Evolutionary conservation across 2,329 filamentous ascomycete species (phyloP).

Genomic region (Penicillium glabrum): DNA sequence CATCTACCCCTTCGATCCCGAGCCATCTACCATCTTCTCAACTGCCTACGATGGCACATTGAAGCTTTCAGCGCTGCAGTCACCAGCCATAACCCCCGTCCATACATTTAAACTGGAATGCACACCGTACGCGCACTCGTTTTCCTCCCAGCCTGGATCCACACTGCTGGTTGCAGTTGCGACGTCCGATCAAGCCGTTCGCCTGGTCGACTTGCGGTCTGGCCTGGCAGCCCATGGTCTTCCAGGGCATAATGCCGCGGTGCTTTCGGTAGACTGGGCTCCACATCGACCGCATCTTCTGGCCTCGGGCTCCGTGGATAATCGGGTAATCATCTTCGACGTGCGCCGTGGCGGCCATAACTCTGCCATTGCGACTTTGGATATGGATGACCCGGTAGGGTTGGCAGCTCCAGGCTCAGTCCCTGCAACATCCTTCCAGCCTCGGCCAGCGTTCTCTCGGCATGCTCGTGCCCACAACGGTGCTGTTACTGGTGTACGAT

Average conservation of each 20-base stretch:
- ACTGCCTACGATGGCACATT: conserved; percentile 48
- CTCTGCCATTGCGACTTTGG: conserved; percentile 72
- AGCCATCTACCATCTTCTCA: conserved; percentile 46
- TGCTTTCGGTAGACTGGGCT: conserved; percentile 76
- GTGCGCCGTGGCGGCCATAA: conserved; percentile 69
- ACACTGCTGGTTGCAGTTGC: conserved; percentile 81
- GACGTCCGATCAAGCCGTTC: conserved; percentile 79
- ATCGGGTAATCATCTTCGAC: conserved; percentile 83
- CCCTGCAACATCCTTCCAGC: conserved; percentile 26
- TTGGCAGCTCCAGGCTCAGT: conserved; percentile 46
- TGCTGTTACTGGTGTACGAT: conserved; percentile 79
- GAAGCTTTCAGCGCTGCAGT: conserved; percentile 44
- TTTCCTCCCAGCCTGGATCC: conserved; percentile 66
- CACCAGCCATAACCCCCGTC: conserved; percentile 41
- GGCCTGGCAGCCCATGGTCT: conserved; percentile 73
- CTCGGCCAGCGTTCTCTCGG: conserved; percentile 46
- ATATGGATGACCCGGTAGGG: conserved; percentile 80
- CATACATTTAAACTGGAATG: conserved; percentile 49
- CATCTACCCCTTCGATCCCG: conserved; percentile 50
- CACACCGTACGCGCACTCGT: conserved; percentile 62
- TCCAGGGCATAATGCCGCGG: conserved; percentile 65
- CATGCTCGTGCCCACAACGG: conserved; percentile 68
- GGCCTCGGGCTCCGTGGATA: conserved; percentile 81
- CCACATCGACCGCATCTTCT: conserved; percentile 76
- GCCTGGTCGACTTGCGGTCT: conserved; percentile 82